Evolutionary conservation across 495 filamentous ascomycete genomes (phyloP).

Genomic region (Cercophora sp.): DNA sequence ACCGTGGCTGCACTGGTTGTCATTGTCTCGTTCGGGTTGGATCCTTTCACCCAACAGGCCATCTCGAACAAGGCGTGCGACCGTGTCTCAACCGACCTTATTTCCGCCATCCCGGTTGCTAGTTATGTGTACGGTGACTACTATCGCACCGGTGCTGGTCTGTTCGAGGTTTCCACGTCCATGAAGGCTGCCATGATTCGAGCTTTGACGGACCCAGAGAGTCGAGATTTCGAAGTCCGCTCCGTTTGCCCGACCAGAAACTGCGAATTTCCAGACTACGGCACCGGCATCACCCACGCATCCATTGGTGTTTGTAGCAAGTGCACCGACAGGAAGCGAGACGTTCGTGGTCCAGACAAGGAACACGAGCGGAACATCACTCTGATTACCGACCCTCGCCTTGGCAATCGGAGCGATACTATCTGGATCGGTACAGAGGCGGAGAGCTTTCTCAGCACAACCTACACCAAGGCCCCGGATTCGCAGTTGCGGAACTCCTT

Average conservation of each 20-base stretch:
- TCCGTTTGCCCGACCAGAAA: not conserved
- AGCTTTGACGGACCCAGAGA: not conserved
- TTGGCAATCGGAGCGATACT: not conserved
- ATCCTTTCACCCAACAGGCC: not conserved
- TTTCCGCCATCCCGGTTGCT: not conserved
- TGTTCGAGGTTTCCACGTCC: not conserved
- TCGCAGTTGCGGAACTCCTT: no score
- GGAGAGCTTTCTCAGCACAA: no score
- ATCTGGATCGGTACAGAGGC: no score
- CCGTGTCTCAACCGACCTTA: not conserved
- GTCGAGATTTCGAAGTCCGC: not conserved
- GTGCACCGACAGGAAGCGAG: not conserved
- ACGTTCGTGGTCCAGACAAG: not conserved
- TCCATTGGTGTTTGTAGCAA: constrained; percentile 2
- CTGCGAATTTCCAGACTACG: not conserved
- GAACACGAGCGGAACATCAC: not conserved
- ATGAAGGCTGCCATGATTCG: not conserved
- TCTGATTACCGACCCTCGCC: not conserved
- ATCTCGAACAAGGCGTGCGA: not conserved
- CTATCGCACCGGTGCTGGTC: not conserved
- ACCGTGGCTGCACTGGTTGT: not conserved
- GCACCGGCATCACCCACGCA: not conserved
- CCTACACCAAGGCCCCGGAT: no score
- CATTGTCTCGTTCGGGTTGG: not conserved
- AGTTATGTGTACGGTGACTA: not conserved